Evolutionary conservation across 2,329 filamentous ascomycete genomes (phyloP).

Genomic region (Diaporthe aspalathi): DNA sequence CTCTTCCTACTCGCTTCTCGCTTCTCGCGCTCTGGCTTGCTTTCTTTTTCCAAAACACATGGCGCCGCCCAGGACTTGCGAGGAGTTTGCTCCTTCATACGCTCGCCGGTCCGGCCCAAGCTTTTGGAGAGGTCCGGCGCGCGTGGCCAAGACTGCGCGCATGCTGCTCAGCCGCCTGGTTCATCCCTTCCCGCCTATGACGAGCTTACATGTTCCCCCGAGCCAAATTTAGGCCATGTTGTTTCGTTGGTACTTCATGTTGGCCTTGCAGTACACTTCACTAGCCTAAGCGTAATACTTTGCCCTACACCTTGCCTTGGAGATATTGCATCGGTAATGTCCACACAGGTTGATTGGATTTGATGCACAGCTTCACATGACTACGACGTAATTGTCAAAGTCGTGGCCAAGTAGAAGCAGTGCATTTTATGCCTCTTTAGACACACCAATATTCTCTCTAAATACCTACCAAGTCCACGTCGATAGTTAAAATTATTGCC

Average conservation of each 20-base stretch:
- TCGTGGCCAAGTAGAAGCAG: background rate
- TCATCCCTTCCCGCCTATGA: slow-evolving; percentile 17
- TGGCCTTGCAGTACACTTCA: too few relatives aligned
- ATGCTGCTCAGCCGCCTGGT: slow-evolving; percentile 1
- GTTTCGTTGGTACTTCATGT: too few relatives aligned
- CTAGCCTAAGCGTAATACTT: background rate
- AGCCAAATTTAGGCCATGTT: background rate
- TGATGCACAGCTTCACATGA: background rate
- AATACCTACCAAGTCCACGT: background rate
- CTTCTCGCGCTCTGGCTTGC: too few relatives aligned
- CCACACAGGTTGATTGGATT: too few relatives aligned
- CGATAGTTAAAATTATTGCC: background rate
- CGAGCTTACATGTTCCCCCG: background rate
- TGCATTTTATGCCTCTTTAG: too few relatives aligned
- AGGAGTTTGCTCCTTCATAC: background rate
- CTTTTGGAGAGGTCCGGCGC: slow-evolving; percentile 29
- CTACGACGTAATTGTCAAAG: background rate
- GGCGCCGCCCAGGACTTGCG: background rate
- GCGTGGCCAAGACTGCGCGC: slow-evolving; percentile 14
- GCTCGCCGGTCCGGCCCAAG: background rate
- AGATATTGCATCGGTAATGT: too few relatives aligned
- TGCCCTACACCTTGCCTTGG: background rate
- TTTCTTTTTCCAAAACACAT: background rate
- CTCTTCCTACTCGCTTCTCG: background rate
- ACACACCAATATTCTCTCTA: background rate